Base-by-base conservation (phyloP, 768 basidiomycete genomes). In the Tremella yokohamensis region DNA sequence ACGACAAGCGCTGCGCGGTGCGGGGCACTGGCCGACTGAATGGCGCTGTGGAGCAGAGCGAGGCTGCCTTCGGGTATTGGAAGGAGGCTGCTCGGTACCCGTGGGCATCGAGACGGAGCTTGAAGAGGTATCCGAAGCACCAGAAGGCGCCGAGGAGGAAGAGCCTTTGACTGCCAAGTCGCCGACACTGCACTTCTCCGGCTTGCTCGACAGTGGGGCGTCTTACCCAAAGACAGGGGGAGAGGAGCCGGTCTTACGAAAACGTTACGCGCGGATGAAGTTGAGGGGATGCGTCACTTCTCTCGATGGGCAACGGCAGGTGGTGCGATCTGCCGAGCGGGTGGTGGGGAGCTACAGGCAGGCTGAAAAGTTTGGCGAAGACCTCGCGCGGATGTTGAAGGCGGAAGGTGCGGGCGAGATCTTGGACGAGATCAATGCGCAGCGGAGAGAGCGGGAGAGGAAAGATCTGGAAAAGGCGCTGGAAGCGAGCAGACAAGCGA, bases 1-100 rank as follows among this genome's bases (percentile, higher is more conserved):
- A 8, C 77, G 82, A 22, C 82, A 82, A 52, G 76, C 93, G 26
- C 85, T 91, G 73, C 78, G 81, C 34, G 80, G 79, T 22, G 75
- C 92, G 48, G 89, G 84, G 1, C 88, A 96, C 73, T 83, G 84
- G 78, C 80, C 82, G 73, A 91, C 90, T 0, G 81, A 84, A 48
- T 90, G 86, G 86, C 78, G 71, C 54, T 89, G 87, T 68, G 79
- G 82, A 22, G 90, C 91, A 1, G 96, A 99, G 77, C 84, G 96
- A 13, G 88, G 87, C 0, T 87, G 88, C 76, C 79, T 98, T 62
- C 81, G 87, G n/a, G 85, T 87, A 20, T 80, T 98, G 52, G 96
- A 98, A 77, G 96, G 96, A 25, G 96, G 96, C 22, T 99, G 96
- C 78, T 92, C 89, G 61, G 93, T 99, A 0, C 94, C 94, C 2